Evolutionary conservation across 176 grass and related monocot genomes (phyloP).

Genomic region (Elaeis guineensis): DNA sequence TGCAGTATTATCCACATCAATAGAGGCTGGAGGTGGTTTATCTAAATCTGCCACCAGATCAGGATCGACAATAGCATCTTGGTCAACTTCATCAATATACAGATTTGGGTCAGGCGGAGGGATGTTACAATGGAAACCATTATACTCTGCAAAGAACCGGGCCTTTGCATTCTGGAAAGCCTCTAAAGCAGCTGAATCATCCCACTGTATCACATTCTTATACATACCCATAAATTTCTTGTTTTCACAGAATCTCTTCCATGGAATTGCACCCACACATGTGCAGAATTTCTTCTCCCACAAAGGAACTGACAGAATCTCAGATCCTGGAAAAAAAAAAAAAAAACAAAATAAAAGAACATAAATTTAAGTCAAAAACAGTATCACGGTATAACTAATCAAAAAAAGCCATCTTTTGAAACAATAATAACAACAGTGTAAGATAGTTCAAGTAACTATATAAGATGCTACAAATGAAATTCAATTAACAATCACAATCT

Average conservation of each 20-base stretch:
- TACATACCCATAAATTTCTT: constrained; percentile 26
- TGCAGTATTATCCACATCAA: constrained; percentile 15
- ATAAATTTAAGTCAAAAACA: too few species aligned
- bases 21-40: background rate
- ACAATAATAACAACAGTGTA: too few species aligned
- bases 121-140: constrained; percentile 27
- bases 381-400: too few species aligned
- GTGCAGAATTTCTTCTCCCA: constrained; percentile 58
- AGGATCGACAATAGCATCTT: constrained; percentile 20
- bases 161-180: constrained; percentile 36
- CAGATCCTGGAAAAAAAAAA: constrained; percentile 15
- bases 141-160: constrained; percentile 28
- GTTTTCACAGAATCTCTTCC: constrained; percentile 35
- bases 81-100: constrained; percentile 35
- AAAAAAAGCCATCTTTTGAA: too few species aligned
- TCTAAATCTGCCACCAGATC: constrained; percentile 33
- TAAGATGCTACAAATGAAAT: too few species aligned
- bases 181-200: constrained; percentile 31
- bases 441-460: too few species aligned
- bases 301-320: constrained; percentile 24
- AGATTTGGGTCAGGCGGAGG: constrained; percentile 22
- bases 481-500: too few species aligned
- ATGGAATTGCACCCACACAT: constrained; percentile 29
- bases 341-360: too few species aligned
- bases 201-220: constrained; percentile 31